phyloP scores from a whole-genome alignment of 768 basidiomycete species.

The Termitomyces sp. region DNA sequence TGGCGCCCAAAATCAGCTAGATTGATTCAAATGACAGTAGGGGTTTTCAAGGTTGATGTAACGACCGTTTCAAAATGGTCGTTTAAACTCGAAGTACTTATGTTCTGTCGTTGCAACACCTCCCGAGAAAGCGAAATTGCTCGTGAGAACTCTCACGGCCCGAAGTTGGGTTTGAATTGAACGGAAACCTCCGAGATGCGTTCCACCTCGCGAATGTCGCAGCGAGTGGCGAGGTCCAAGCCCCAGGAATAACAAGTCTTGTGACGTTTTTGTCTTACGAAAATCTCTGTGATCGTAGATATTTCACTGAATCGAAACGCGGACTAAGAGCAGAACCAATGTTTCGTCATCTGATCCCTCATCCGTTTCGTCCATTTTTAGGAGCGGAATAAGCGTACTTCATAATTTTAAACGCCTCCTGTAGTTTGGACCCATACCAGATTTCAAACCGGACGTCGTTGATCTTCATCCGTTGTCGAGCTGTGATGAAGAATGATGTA shows the following conservation, averaged over 20 bases:
- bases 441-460: constrained; percentile 16
- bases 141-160: too few relatives aligned
- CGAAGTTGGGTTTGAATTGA: too few relatives aligned
- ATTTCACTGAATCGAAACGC: background rate
- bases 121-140: too few relatives aligned
- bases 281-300: constrained; percentile 6
- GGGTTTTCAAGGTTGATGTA: too few relatives aligned
- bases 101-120: too few relatives aligned
- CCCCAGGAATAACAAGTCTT: constrained; percentile 7
- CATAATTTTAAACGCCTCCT: constrained; percentile 18
- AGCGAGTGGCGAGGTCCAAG: constrained; percentile 4
- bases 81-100: too few relatives aligned
- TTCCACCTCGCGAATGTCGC: constrained; percentile 5
- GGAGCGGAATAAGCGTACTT: constrained; percentile 9
- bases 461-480: constrained; percentile 15
- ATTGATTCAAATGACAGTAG: too few relatives aligned
- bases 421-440: constrained; percentile 10
- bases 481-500: background rate
- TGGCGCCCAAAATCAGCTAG: too few relatives aligned
- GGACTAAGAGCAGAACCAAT: too few relatives aligned
- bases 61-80: too few relatives aligned
- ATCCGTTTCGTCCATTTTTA: constrained; percentile 8
- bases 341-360: constrained; percentile 19
- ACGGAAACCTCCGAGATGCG: too few relatives aligned
- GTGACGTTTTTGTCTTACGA: constrained; percentile 7